These are phyloP conservation scores for Pythium phragmiticola DNA, from an alignment of 352 stramenopile genomes.

Conservation along the genomic window DNA sequence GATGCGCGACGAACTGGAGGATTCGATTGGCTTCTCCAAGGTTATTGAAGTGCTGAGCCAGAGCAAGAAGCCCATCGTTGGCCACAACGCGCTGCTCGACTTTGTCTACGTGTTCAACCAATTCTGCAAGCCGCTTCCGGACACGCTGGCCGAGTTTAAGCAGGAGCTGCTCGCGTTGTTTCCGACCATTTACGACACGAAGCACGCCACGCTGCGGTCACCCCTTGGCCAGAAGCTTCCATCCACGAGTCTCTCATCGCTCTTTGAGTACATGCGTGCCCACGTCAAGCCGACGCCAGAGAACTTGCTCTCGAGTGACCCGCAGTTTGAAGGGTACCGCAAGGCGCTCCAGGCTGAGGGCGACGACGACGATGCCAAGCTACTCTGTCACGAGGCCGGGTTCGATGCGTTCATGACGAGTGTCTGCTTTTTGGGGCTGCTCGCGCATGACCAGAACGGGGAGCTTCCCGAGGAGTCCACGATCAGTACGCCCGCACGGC, in stretches of 20 bases:
- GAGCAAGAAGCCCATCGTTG: slow-evolving; percentile 73
- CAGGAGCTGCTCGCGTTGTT: slow-evolving; percentile 64
- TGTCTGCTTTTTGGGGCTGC: slow-evolving; percentile 70
- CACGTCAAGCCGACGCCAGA: slow-evolving; percentile 55
- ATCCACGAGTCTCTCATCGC: slow-evolving; percentile 54
- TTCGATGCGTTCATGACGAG: slow-evolving; percentile 87
- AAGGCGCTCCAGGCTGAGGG: slow-evolving; percentile 50
- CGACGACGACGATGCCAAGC: slow-evolving; percentile 45
- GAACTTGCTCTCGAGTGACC: slow-evolving; percentile 51
- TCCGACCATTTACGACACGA: slow-evolving; percentile 79
- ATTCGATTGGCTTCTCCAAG: slow-evolving; percentile 72
- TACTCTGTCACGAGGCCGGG: slow-evolving; percentile 79
- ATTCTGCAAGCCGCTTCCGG: slow-evolving; percentile 77
- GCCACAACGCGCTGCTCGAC: slow-evolving; percentile 83
- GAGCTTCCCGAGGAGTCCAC: slow-evolving; percentile 32
- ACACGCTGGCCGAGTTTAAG: slow-evolving; percentile 72
- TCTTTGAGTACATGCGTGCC: slow-evolving; percentile 81
- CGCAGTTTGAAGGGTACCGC: slow-evolving; percentile 65
- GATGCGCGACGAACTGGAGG: slow-evolving; percentile 62
- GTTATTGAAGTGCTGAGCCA: slow-evolving; percentile 74
- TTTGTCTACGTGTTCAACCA: slow-evolving; percentile 86
- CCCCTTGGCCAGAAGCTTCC: slow-evolving; percentile 50
- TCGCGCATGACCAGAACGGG: slow-evolving; percentile 56
- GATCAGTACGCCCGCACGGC: slow-evolving; percentile 31
- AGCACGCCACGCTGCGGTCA: slow-evolving; percentile 63